These are phyloP conservation scores for Candida xyloterini DNA, from an alignment of 805 yeast genomes.

Conservation along the genomic window DNA sequence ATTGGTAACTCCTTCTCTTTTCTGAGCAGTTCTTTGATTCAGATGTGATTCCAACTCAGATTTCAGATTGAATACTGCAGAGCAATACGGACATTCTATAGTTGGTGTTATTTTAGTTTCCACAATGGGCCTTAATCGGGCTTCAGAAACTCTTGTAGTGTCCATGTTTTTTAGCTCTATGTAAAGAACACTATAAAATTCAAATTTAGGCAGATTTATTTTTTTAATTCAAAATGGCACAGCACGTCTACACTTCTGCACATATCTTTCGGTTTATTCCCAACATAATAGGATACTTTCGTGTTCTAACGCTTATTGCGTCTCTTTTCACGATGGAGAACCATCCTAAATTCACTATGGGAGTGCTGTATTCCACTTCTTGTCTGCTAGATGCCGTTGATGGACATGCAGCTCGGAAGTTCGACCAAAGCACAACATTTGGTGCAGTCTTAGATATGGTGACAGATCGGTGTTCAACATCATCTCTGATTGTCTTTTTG, in stretches of 20 bases:
- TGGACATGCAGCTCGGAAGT: slow-evolving; percentile 90
- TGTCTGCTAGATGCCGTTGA: slow-evolving; percentile 95
- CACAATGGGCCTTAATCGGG: slow-evolving; percentile 3
- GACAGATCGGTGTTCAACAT: slow-evolving; percentile 95
- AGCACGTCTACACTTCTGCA: slow-evolving; percentile 15
- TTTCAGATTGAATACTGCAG: background rate
- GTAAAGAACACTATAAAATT: background rate
- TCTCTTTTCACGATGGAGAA: slow-evolving; percentile 79
- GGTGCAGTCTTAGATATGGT: slow-evolving; percentile 99
- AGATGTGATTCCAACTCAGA: slow-evolving; percentile 1
- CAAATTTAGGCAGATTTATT: slow-evolving; percentile 1
- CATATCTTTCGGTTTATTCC: slow-evolving; percentile 80
- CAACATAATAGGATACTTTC: slow-evolving; percentile 82
- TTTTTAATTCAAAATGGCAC: slow-evolving; percentile 4
- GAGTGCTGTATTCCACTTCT: slow-evolving; percentile 75
- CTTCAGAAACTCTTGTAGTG: background rate
- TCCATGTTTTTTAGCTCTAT: slow-evolving; percentile 1
- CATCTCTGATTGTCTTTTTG: slow-evolving; percentile 84
- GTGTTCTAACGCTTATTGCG: slow-evolving; percentile 77
- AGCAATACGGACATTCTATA: slow-evolving; percentile 6
- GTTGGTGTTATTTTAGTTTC: background rate
- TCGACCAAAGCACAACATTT: slow-evolving; percentile 82
- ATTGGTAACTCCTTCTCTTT: slow-evolving; percentile 9
- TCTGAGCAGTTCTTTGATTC: background rate
- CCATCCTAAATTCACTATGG: slow-evolving; percentile 75